A percentile compares a stretch with the other conserved stretches of the same genome.
phyloP scores from a whole-genome alignment of 1,139 yeast genomes.

The Kurtzmaniella natalensis region DNA sequence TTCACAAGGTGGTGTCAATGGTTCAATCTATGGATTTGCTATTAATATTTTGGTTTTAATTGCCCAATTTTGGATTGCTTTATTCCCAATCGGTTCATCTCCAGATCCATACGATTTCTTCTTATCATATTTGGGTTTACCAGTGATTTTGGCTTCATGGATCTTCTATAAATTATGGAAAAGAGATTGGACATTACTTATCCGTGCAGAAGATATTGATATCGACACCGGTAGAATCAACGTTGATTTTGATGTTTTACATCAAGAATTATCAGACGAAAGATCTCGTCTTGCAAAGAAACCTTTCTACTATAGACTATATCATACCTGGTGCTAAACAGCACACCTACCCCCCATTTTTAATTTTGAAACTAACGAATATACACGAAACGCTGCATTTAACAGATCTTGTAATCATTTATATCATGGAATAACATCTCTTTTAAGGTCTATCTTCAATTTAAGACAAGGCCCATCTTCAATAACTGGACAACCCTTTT shows the following conservation, averaged over 20 bases:
- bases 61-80: slow-evolving; percentile 42
- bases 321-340: slow-evolving; percentile 28
- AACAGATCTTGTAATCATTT: too few relatives aligned
- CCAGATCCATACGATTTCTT: slow-evolving; percentile 35
- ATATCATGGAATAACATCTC: slow-evolving; percentile 3
- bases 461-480: slow-evolving; percentile 8
- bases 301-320: slow-evolving; percentile 26
- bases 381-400: too few relatives aligned
- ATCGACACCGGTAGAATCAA: slow-evolving; percentile 39
- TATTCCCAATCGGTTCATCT: slow-evolving; percentile 32
- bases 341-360: too few relatives aligned
- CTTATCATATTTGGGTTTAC: slow-evolving; percentile 34
- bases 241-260: slow-evolving; percentile 36
- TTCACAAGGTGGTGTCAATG: slow-evolving; percentile 31
- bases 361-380: too few relatives aligned
- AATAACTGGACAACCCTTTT: slow-evolving; percentile 15
- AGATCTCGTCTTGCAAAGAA: slow-evolving; percentile 27
- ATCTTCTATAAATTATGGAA: slow-evolving; percentile 38
- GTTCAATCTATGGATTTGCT: slow-evolving; percentile 26
- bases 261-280: slow-evolving; percentile 40
- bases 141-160: slow-evolving; percentile 30
- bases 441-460: slow-evolving; percentile 1
- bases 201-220: slow-evolving; percentile 36
- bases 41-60: slow-evolving; percentile 28
- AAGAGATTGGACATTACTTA: slow-evolving; percentile 26